A percentile compares a stretch with the other conserved stretches of the same genome.
Conservation (phyloP, 2,329 filamentous ascomycete species). For the Tolypocladium paradoxum region DNA sequence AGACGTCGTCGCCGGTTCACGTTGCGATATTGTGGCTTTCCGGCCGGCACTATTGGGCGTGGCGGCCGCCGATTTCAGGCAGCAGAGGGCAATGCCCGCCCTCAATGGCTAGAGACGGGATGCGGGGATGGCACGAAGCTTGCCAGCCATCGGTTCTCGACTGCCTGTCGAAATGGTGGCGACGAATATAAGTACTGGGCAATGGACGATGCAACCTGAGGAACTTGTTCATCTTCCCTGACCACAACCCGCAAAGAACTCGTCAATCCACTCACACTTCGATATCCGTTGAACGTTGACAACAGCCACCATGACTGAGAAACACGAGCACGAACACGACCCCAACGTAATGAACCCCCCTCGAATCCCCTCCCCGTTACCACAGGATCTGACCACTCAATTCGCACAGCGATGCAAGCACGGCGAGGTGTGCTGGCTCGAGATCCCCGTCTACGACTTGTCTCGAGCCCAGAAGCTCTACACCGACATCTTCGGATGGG, state of each 20-base stretch:
- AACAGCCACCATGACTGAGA: not conserved
- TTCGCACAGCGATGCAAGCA: not conserved
- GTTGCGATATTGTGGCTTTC: not conserved
- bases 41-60: not conserved
- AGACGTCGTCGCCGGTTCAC: not conserved
- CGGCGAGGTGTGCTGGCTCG: conserved; percentile 27
- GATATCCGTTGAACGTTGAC: not conserved
- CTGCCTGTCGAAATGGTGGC: not conserved
- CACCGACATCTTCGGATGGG: conserved; percentile 22
- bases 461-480: conserved; percentile 26
- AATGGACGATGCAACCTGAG: not conserved
- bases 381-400: not conserved
- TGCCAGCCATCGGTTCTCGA: not conserved
- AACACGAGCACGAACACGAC: not conserved
- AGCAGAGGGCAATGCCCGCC: not conserved
- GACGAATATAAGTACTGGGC: not conserved
- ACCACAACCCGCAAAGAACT: not conserved
- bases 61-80: not conserved
- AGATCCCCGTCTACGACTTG: conserved; percentile 25
- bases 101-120: not conserved
- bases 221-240: not conserved
- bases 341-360: not conserved
- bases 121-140: not conserved
- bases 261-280: not conserved
- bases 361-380: not conserved